Evolutionary conservation across 2,329 filamentous ascomycete genomes (phyloP).

Genomic region (Fulvia fulva): DNA sequence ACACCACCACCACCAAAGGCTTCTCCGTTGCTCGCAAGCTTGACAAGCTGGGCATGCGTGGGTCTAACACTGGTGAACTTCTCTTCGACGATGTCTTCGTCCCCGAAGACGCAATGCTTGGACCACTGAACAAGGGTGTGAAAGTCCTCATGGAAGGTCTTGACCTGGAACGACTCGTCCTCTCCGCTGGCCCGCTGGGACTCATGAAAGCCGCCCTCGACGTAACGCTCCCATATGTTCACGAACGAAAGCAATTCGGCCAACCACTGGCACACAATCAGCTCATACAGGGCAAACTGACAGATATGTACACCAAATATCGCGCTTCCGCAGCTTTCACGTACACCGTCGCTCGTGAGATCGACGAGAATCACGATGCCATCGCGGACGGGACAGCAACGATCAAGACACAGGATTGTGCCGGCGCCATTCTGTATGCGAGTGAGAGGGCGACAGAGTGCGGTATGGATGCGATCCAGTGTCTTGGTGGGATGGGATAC

Average conservation of each 20-base stretch:
- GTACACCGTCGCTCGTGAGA: constrained; percentile 71
- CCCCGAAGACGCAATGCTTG: constrained; percentile 74
- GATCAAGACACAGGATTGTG: constrained; percentile 86
- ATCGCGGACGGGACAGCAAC: constrained; percentile 25
- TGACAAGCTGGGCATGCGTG: constrained; percentile 97
- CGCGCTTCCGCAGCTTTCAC: constrained; percentile 83
- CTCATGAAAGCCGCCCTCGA: constrained; percentile 93
- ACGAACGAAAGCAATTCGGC: constrained; percentile 85
- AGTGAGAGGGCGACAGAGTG: constrained; percentile 87
- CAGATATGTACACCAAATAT: constrained; percentile 96
- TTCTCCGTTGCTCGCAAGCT: constrained; percentile 88
- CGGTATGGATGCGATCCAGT: constrained; percentile 81
- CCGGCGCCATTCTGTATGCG: constrained; percentile 88
- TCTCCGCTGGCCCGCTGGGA: constrained; percentile 84
- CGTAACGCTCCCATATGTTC: constrained; percentile 80
- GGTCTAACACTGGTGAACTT: constrained; percentile 92
- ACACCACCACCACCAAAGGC: constrained; percentile 63
- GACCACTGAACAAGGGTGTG: constrained; percentile 74
- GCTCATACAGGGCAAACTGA: constrained; percentile 84
- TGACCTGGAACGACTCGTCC: constrained; percentile 86
- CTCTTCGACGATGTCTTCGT: constrained; percentile 90
- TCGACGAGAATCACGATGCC: constrained; percentile 59
- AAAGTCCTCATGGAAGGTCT: constrained; percentile 93
- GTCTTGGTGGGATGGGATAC: constrained; percentile 93
- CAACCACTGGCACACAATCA: constrained; percentile 86